Evolutionary conservation across 768 basidiomycete species (phyloP).

Genomic region (Calocera cornea): DNA sequence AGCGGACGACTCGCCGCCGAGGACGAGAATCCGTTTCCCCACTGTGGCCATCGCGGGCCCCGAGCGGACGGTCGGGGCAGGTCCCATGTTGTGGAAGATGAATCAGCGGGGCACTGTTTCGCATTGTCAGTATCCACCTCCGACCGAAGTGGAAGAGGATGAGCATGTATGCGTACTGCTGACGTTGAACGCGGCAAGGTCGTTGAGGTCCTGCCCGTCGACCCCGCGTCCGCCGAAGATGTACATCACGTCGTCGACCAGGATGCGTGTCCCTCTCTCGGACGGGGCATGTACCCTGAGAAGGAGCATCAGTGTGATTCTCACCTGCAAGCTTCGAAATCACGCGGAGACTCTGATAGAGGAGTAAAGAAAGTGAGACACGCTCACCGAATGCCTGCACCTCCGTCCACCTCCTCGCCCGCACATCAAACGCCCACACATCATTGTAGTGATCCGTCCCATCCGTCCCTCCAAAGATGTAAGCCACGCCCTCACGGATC

Average conservation of each 20-base stretch:
- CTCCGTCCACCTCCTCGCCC: constrained; percentile 73
- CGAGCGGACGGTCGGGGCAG: constrained; percentile 77
- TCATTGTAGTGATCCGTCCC: constrained; percentile 98
- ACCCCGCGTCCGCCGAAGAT: constrained; percentile 95
- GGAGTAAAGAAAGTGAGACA: neutral
- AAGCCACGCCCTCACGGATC: constrained; percentile 65
- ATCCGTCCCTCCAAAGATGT: constrained; percentile 96
- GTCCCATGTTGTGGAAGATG: constrained; percentile 99
- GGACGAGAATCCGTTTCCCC: constrained; percentile 75
- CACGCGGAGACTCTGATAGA: too few relatives aligned
- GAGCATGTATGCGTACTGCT: constrained; percentile 84
- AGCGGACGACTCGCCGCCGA: constrained; percentile 85
- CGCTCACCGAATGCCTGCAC: constrained; percentile 25
- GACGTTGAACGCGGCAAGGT: constrained; percentile 93
- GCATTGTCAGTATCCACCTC: too few relatives aligned
- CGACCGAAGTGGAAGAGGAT: too few relatives aligned
- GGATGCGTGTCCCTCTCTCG: constrained; percentile 88
- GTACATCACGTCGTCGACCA: constrained; percentile 96
- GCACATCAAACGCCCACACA: constrained; percentile 86
- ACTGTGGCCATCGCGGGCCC: constrained; percentile 96
- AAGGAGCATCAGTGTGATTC: too few relatives aligned
- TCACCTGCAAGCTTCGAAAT: too few relatives aligned
- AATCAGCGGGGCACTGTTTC: constrained; percentile 67
- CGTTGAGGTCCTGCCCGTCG: constrained; percentile 88
- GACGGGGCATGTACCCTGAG: constrained; percentile 94